phyloP scores from a whole-genome alignment of 2,329 filamentous ascomycete genomes.

The Trichoderma citrinoviride region DNA sequence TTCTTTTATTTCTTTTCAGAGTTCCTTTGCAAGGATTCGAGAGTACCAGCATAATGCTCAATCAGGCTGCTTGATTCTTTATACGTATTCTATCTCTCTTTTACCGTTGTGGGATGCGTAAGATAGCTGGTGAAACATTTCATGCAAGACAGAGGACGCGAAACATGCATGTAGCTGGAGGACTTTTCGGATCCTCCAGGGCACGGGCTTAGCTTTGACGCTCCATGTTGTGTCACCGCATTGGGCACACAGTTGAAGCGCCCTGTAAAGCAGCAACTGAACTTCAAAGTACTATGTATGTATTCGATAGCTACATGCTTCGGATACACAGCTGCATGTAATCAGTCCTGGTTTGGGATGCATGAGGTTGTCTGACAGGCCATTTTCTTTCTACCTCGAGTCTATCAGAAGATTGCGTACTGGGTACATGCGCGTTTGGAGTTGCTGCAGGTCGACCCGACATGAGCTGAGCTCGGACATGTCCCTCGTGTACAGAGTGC shows the following conservation, averaged over 20 bases:
- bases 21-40: not conserved
- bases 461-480: too few relatives aligned
- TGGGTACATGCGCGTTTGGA: too few relatives aligned
- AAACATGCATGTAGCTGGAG: slow-evolving; percentile 10
- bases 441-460: too few relatives aligned
- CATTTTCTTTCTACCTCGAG: too few relatives aligned
- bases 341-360: too few relatives aligned
- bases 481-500: too few relatives aligned
- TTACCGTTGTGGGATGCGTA: not conserved
- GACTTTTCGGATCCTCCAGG: slow-evolving; percentile 1
- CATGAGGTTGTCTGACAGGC: too few relatives aligned
- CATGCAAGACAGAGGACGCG: slow-evolving; percentile 16
- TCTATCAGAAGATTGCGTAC: too few relatives aligned
- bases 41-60: not conserved
- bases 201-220: slow-evolving; percentile 11
- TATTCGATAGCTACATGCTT: too few relatives aligned
- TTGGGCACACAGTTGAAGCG: not conserved
- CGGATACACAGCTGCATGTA: too few relatives aligned
- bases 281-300: too few relatives aligned
- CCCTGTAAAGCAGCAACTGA: not conserved
- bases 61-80: too few relatives aligned
- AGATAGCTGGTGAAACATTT: slow-evolving; percentile 12
- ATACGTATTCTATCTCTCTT: not conserved
- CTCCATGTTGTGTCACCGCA: not conserved
- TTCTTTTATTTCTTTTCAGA: not conserved